Conservation (phyloP, 148 eudicot species). For the Rhododendron ovatum region DNA sequence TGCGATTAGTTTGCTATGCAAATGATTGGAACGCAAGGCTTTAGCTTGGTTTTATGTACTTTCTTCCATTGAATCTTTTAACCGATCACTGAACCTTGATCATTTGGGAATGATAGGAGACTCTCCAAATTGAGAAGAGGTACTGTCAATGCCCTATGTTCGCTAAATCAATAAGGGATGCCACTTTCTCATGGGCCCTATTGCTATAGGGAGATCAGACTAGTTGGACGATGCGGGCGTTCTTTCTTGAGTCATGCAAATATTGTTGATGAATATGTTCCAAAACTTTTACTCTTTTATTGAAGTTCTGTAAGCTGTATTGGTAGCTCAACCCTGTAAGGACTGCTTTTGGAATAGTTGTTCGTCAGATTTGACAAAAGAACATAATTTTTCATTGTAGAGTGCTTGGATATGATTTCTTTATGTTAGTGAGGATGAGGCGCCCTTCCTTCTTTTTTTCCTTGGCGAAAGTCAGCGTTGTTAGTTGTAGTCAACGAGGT, state of each 20-base stretch:
- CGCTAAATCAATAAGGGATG: too few species aligned
- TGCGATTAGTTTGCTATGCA: background rate
- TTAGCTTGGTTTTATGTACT: background rate
- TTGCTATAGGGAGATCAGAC: background rate
- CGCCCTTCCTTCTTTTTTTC: background rate
- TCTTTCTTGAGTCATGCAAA: background rate
- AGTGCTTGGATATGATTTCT: background rate
- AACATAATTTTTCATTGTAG: background rate
- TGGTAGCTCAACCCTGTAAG: background rate
- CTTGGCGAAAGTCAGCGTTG: too few species aligned
- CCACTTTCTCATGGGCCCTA: background rate
- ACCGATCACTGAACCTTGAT: background rate
- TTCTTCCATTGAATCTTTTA: background rate
- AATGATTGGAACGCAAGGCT: background rate
- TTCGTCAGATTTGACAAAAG: background rate
- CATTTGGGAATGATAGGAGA: background rate
- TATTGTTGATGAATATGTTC: background rate
- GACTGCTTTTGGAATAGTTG: background rate
- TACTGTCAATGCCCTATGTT: too few species aligned
- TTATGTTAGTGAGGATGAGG: background rate
- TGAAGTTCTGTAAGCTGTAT: background rate
- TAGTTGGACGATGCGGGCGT: background rate
- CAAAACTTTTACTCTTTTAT: background rate
- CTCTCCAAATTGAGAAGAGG: too few species aligned
- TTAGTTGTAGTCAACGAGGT: too few species aligned